These are phyloP conservation scores for Candida multigemmis DNA, from an alignment of 805 yeast species.

Conservation along the genomic window DNA sequence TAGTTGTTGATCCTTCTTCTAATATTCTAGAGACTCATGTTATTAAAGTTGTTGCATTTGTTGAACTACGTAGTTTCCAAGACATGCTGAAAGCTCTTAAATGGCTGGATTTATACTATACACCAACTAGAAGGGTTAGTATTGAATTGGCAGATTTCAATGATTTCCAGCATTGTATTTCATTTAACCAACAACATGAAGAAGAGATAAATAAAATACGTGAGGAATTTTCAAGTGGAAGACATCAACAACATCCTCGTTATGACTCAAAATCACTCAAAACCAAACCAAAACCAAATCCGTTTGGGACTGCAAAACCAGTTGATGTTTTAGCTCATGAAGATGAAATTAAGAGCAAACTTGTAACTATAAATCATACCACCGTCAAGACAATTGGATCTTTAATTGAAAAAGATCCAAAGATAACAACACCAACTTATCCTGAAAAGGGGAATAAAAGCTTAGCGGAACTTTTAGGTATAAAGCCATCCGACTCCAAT, in stretches of 20 bases:
- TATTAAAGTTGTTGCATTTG: conserved; percentile 53
- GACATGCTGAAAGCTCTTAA: conserved; percentile 52
- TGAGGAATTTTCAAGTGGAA: conserved; percentile 16
- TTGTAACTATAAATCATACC: conserved; percentile 21
- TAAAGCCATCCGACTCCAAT: conserved; percentile 5
- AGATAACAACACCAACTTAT: too few relatives aligned
- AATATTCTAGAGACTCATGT: conserved; percentile 25
- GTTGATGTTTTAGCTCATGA: conserved; percentile 66
- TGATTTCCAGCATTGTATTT: conserved; percentile 31
- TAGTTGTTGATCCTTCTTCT: conserved; percentile 44
- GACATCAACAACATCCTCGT: conserved; percentile 3
- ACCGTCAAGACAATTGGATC: conserved; percentile 19
- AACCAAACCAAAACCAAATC: conserved; percentile 42
- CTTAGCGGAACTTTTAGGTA: conserved; percentile 29
- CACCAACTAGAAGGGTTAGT: conserved; percentile 26
- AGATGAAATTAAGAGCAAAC: conserved; percentile 45
- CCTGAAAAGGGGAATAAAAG: conserved; percentile 7
- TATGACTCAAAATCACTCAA: conserved; percentile 1
- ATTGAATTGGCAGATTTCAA: conserved; percentile 30
- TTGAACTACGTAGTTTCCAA: conserved; percentile 41
- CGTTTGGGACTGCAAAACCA: conserved; percentile 82
- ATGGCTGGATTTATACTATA: conserved; percentile 52
- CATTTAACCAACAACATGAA: conserved; percentile 27
- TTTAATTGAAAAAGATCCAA: not conserved
- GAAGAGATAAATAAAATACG: conserved; percentile 20